Evolutionary conservation across 1,284 basidiomycete species (phyloP).

Genomic region (Naganishia liquefaciens): DNA sequence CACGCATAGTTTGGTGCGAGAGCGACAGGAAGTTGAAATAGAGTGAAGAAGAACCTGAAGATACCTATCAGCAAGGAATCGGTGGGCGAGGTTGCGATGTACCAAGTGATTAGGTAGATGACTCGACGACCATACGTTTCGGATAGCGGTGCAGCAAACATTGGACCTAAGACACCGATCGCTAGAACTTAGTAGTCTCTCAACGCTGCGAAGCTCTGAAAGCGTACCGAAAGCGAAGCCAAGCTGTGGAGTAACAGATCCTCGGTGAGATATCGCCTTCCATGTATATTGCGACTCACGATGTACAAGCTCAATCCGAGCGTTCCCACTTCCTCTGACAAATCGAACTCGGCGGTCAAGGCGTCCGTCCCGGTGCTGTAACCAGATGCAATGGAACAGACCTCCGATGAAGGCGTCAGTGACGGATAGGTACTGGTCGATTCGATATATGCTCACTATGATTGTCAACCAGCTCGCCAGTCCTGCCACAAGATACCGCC

Average conservation of each 20-base stretch:
- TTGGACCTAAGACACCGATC: slow-evolving; percentile 37
- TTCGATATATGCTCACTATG: not conserved
- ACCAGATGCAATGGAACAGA: slow-evolving; percentile 41
- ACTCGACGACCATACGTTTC: slow-evolving; percentile 51
- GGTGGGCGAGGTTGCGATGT: not conserved
- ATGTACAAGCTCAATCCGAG: slow-evolving; percentile 42
- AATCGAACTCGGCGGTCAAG: slow-evolving; percentile 41
- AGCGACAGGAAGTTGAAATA: slow-evolving; percentile 54
- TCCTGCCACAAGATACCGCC: slow-evolving; percentile 39
- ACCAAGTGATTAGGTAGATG: slow-evolving; percentile 53
- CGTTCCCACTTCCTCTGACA: slow-evolving; percentile 41
- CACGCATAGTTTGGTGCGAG: slow-evolving; percentile 29
- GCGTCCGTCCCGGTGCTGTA: slow-evolving; percentile 42
- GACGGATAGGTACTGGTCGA: not conserved
- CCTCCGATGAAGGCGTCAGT: not conserved
- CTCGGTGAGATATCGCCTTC: not conserved
- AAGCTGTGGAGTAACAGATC: slow-evolving; percentile 26
- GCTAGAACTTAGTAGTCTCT: not conserved
- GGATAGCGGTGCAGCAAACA: slow-evolving; percentile 53
- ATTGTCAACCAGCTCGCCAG: slow-evolving; percentile 41
- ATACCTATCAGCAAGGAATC: not conserved
- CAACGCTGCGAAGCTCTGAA: not conserved
- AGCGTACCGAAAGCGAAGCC: slow-evolving; percentile 52
- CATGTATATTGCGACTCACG: slow-evolving; percentile 28
- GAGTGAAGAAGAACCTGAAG: slow-evolving; percentile 44